Evolutionary conservation across 805 yeast genomes (phyloP), one percentile per base, ranked within the genome.

Genomic region (Nakazawaea peltata): DNA sequence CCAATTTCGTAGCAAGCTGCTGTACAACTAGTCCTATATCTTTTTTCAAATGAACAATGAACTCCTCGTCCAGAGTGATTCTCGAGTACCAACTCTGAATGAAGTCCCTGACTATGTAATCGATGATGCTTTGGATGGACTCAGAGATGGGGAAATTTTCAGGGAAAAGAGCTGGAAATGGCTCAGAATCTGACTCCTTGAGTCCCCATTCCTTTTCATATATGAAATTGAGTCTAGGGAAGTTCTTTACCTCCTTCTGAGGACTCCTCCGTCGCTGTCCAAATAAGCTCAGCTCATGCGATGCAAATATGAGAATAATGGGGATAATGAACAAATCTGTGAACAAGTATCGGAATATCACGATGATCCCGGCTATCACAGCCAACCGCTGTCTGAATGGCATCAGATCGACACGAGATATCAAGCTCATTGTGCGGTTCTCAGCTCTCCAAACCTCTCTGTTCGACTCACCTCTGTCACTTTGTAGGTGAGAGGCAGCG

Each of bases 81-180:
- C 57, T 50, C 3, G 44, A 32, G 47, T 61, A 77, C 88, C 88
- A 80, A 4, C 69, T 52, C 27, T 57, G 54, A 5, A 80, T 63
- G 48, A 80, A 81, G 35, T 73, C 76, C 12, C 66, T 46, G 5
- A 74, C 42, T 1, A 80, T 57, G 27, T 67, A 53, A 23, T 59
- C 58, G 4, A 76, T 54, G n/a, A 80, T 49, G 9, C 62, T 65
- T 30, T 73, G 71, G 5, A 80, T 33, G 0, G 74, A 57, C 29
- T 69, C 74, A 2, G 81, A 72, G 4, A 79, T 63, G 3, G 66
- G 45, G 37, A 69, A 65, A 19, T 77, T 71, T 17, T 71, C 70
- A 2, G 71, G 68, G 24, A 68, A 59, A 2, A 66, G 46, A 0
- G 61, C 57, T 5, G 37, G 30, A 4, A 39, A n/a, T 4, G 23